Base-by-base conservation (phyloP, 345 rosid species). In the Adansonia digitata region DNA sequence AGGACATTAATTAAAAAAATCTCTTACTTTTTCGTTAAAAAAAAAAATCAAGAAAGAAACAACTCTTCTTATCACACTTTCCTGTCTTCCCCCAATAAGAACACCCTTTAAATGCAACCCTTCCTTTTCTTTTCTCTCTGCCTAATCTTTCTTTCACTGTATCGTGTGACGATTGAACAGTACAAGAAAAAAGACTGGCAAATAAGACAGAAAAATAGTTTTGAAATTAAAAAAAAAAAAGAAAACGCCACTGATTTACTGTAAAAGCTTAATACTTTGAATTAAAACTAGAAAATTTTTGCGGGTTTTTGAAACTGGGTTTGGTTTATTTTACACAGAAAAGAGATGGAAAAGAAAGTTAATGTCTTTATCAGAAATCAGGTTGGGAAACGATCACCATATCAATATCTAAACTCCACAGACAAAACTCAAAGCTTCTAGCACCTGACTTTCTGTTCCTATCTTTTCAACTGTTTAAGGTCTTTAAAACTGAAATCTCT, bases 351-450 rank as follows among this genome's bases (percentile, higher is more conserved):
- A 12, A 24, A 67, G 51, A 74, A 74, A 76, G 71, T 77, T 75
- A 79, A 81, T 79, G 77, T n/a, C 57, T 48, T 52, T 75, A 77
- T 81, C 73, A 84, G 81, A 76, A 59, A 77, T 81, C 81, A 74
- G 74, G 83, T 77, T 77, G 77, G 77, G 81, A 75, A 75, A 68
- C 35, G 75, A 79, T 78, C 64, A 81, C 71, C 77, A 73, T 78
- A 5, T 40, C 10, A 40, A 5, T 40, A 3, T 40, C 45, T 40
- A 40, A 40, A 40, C 45, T 40, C 45, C 45, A 40, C 10, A 40
- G 45, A 7, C 45, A 40, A 40, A 40, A 40, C 8, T 40, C 45
- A 40, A 40, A 40, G 45, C 45, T 40, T 40, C 10, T 40, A 40
- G 7, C 45, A 40, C 45, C 45, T 40, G 45, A 40, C 10, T 40